Evolutionary conservation across 2,329 filamentous ascomycete genomes (phyloP).

Genomic region (Neonectria magnoliae): DNA sequence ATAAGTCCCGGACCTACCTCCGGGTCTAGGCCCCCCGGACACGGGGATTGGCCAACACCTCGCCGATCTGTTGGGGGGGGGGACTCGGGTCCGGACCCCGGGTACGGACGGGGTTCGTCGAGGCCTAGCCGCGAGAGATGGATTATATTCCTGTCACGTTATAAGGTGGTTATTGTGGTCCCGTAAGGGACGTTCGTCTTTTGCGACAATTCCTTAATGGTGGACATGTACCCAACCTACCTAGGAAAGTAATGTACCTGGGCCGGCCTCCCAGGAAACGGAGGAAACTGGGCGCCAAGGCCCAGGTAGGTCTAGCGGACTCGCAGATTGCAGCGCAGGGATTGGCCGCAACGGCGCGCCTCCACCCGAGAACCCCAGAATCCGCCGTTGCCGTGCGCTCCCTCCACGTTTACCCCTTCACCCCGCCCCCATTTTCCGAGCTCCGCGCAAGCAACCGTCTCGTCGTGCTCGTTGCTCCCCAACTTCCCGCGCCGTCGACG

Average conservation of each 20-base stretch:
- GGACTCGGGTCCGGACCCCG: constrained; percentile 20
- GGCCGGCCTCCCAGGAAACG: background rate
- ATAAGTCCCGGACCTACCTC: background rate
- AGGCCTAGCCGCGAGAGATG: background rate
- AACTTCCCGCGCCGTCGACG: constrained; percentile 9
- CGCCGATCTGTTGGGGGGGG: background rate
- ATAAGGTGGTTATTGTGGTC: no score
- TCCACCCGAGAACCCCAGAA: constrained; percentile 16
- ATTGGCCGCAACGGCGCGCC: constrained; percentile 30
- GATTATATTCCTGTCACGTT: no score
- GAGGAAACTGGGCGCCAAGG: constrained; percentile 12
- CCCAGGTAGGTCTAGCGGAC: constrained; percentile 4
- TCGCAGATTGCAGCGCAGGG: constrained; percentile 20
- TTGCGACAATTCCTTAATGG: no score
- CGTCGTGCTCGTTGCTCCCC: constrained; percentile 6
- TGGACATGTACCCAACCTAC: no score
- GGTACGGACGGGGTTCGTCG: background rate
- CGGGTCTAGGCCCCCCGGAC: background rate
- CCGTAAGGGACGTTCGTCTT: no score
- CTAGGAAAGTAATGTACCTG: no score
- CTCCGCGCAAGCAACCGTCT: constrained; percentile 4
- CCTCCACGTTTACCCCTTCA: constrained; percentile 25
- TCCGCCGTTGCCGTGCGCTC: constrained; percentile 6
- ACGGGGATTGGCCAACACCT: background rate
- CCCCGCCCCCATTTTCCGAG: constrained; percentile 34